Conservation (phyloP, 2,329 filamentous ascomycete genomes). For the Neofusicoccum cordaticola region DNA sequence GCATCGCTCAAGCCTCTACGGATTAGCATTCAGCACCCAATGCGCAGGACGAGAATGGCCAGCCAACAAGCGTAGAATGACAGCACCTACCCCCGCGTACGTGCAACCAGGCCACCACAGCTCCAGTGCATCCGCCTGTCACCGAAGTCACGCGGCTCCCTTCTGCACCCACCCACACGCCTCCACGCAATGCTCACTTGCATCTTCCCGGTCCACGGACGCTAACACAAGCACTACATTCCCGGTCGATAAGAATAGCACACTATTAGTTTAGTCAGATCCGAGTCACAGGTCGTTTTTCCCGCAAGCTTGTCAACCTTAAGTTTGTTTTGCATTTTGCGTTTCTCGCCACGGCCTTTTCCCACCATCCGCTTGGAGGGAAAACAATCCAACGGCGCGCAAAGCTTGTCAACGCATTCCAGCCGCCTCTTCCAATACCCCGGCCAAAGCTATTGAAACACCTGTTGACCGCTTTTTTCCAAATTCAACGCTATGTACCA, state of each 20-base stretch:
- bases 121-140: neutral
- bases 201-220: neutral
- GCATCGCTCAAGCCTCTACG: too few relatives aligned
- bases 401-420: slow-evolving; percentile 6
- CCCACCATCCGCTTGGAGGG: neutral
- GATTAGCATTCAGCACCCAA: too few relatives aligned
- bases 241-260: neutral
- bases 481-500: too few relatives aligned
- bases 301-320: neutral
- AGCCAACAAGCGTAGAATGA: neutral
- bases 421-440: neutral
- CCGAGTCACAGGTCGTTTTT: neutral
- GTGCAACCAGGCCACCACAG: neutral
- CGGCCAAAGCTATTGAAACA: neutral
- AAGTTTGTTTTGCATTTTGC: neutral
- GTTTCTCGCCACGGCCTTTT: neutral
- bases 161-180: too few relatives aligned
- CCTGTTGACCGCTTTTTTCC: neutral
- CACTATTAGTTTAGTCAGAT: neutral
- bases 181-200: neutral
- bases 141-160: too few relatives aligned
- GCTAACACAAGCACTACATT: neutral
- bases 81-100: neutral
- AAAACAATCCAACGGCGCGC: neutral
- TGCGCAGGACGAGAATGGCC: too few relatives aligned